phyloP scores from a whole-genome alignment of 1,284 basidiomycete species.

The Microbotryum scabiosae region DNA sequence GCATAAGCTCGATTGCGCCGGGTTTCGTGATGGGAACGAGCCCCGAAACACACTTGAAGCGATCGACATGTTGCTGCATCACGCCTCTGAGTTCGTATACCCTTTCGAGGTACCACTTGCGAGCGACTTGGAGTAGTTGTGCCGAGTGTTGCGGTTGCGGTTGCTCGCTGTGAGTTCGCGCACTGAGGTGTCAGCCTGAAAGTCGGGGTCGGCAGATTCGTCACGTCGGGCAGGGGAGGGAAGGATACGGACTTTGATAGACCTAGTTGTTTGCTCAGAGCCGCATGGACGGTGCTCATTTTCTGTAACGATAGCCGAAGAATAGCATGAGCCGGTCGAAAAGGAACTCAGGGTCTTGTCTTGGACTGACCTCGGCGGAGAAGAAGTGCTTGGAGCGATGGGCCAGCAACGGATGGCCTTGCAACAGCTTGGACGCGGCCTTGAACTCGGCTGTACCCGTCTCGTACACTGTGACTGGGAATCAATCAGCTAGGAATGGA shows the following conservation, averaged over 20 bases:
- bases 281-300: not conserved
- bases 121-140: constrained; percentile 22
- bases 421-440: constrained; percentile 31
- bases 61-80: constrained; percentile 22
- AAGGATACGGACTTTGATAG: constrained; percentile 1
- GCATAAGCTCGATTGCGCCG: no score
- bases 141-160: not conserved
- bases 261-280: constrained; percentile 4
- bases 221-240: not conserved
- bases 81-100: constrained; percentile 19
- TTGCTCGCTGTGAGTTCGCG: constrained; percentile 5
- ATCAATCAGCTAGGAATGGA: no score
- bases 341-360: no score
- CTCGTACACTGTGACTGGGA: constrained; percentile 43
- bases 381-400: constrained; percentile 7
- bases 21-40: no score
- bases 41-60: constrained; percentile 18
- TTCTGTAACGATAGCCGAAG: not conserved
- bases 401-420: constrained; percentile 16
- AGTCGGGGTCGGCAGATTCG: not conserved
- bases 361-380: constrained; percentile 7
- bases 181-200: not conserved
- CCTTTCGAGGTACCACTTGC: constrained; percentile 27
- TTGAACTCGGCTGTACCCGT: constrained; percentile 50
- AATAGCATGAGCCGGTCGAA: no score